Percentiles rank a stretch among this genome's conserved stretches.
Evolutionary conservation across 495 filamentous ascomycete genomes (phyloP).

Genomic region (Astrocystis sublimbata): DNA sequence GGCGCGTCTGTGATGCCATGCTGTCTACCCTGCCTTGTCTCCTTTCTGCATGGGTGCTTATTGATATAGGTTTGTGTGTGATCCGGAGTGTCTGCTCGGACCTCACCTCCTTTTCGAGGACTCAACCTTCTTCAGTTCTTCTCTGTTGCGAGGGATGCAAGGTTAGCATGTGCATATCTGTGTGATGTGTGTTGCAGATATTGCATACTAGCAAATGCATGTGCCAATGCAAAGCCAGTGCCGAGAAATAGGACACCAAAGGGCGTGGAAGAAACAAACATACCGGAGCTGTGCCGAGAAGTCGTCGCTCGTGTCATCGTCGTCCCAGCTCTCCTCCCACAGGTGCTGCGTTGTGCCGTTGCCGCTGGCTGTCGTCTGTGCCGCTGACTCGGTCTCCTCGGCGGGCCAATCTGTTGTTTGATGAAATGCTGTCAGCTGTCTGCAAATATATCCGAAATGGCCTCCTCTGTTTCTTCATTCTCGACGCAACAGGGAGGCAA

Average conservation of each 20-base stretch:
- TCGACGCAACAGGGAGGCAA: neutral
- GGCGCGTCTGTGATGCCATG: neutral
- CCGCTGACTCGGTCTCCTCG: conserved; percentile 79
- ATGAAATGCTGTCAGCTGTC: neutral
- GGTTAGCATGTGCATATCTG: conserved; percentile 27
- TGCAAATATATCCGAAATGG: too few species aligned
- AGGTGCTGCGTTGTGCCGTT: conserved; percentile 69
- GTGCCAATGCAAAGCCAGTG: neutral
- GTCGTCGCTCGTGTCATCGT: conserved; percentile 95
- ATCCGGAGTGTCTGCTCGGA: neutral
- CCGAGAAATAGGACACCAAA: neutral
- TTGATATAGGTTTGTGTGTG: neutral
- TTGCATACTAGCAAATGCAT: neutral
- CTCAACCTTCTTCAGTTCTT: conserved; percentile 92
- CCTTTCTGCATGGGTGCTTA: neutral
- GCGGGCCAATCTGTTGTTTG: conserved; percentile 76
- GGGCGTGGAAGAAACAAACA: conserved; percentile 33
- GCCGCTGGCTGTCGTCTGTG: conserved; percentile 31
- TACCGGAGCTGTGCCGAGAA: conserved; percentile 96
- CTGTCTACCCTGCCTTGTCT: neutral
- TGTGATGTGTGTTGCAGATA: neutral
- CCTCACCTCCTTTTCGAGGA: conserved; percentile 58
- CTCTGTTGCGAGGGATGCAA: conserved; percentile 56
- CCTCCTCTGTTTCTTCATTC: neutral
- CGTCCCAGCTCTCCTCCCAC: conserved; percentile 99